Evolutionary conservation across 805 yeast genomes (phyloP).

Genomic region (Novakomyces olei): DNA sequence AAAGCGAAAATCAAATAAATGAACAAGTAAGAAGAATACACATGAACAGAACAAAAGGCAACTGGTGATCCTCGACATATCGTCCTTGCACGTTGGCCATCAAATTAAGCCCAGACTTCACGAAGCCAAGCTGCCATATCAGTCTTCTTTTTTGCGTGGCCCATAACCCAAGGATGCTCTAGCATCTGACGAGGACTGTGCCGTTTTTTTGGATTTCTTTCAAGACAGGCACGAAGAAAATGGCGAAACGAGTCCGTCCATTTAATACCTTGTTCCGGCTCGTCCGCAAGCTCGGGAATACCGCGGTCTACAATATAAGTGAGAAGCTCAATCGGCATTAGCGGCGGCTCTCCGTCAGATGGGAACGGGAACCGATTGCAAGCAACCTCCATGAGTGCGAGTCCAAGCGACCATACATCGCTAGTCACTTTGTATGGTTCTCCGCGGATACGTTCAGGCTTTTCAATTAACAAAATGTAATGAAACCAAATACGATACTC

Average conservation of each 20-base stretch:
- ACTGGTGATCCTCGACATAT: too few relatives aligned
- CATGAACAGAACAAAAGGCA: too few relatives aligned
- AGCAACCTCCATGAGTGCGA: conserved; percentile 82
- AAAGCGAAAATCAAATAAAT: too few relatives aligned
- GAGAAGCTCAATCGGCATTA: conserved; percentile 66
- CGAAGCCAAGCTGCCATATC: conserved; percentile 70
- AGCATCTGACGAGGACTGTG: conserved; percentile 90
- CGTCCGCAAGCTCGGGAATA: conserved; percentile 59
- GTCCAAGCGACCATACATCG: conserved; percentile 91
- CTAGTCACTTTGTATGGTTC: conserved; percentile 87
- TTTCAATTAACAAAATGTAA: conserved; percentile 1
- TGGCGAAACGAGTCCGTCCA: conserved; percentile 75
- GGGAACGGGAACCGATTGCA: conserved; percentile 73
- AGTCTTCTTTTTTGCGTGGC: conserved; percentile 37
- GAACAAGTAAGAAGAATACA: too few relatives aligned
- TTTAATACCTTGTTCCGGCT: conserved; percentile 44
- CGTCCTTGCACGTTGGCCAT: too few relatives aligned
- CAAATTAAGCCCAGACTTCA: conserved; percentile 44
- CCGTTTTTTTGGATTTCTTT: conserved; percentile 53
- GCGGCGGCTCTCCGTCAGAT: conserved; percentile 29
- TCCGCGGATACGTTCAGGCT: conserved; percentile 84
- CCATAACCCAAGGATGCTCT: conserved; percentile 76
- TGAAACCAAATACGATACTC: background rate
- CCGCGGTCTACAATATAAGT: conserved; percentile 55
- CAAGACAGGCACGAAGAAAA: conserved; percentile 51